Base-by-base conservation (phyloP, 2,329 filamentous ascomycete species). In the Diaporthe nobilis region DNA sequence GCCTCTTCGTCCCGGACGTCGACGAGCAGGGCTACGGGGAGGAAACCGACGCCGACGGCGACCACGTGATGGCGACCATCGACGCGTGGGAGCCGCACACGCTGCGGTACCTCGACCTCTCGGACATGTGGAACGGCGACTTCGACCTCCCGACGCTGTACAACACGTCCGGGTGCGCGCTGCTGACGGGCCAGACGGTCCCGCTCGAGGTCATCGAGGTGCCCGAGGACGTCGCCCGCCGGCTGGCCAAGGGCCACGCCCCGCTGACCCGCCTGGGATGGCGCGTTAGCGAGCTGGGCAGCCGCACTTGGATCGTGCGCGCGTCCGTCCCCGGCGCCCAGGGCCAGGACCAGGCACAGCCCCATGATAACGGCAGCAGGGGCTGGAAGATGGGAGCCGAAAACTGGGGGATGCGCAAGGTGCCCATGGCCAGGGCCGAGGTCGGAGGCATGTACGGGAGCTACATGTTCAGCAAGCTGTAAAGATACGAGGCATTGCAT, bases 361-460 rank as follows among this genome's bases (percentile, higher is more conserved):
- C n/a, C 47, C 58, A 70, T 20, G 91, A 93, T 81, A 89, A 92
- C 79, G 91, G 91, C 2, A 83, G 86, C 63, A 87, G 92, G 44
- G 85, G 86, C 80, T 97, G 94, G 94, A 97, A 97, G 87, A 94
- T 95, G 93, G 94, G 94, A 44, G 94, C 94, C 67, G 90, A 91
- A 79, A 94, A 92, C 85, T 96, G 94, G 94, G 94, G 94, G 51
- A 95, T 95, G 92, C 90, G 94, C 77, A 97, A 98, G 86, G 90
- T 98, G 57, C 97, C 96, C n/a, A 93, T 98, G 79, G 95, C 94
- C 37, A 91, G 92, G 81, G 95, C 96, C 72, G 96, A 98, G 83
- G 94, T 98, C 37, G 97, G 98, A 80, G 95, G 95, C 77, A 97
- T 98, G 82, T 98, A 98, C 82, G 97, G 97, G 31, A 90, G 87